Percentiles rank a stretch among this genome's conserved stretches.
These are phyloP conservation scores for Laburnicola sp. DNA, from an alignment of 2,329 filamentous ascomycete genomes.

Conservation along the genomic window DNA sequence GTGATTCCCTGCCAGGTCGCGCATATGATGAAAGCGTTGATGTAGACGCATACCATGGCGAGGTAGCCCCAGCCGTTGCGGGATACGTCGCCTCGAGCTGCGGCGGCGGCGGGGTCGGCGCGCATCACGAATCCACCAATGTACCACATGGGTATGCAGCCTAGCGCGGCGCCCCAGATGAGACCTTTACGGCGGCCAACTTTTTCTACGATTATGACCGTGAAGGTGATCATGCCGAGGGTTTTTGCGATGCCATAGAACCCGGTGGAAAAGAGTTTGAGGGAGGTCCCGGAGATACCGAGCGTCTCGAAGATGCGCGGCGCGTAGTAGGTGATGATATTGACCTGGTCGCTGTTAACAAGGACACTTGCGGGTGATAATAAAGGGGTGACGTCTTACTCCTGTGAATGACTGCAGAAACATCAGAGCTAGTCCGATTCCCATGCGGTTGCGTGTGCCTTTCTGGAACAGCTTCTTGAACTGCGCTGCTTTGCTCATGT, in stretches of 20 bases:
- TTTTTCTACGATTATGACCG: constrained; percentile 45
- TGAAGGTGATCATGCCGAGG: constrained; percentile 48
- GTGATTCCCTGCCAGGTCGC: constrained; percentile 50
- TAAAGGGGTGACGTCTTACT: too few relatives aligned
- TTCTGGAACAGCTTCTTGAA: constrained; percentile 46
- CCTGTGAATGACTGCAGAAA: constrained; percentile 44
- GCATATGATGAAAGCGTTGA: constrained; percentile 59
- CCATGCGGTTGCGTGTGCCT: constrained; percentile 45
- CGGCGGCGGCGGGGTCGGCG: constrained; percentile 53
- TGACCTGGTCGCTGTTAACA: constrained; percentile 27
- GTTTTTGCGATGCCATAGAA: constrained; percentile 53
- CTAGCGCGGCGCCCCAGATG: constrained; percentile 54
- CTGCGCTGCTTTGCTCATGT: constrained; percentile 32
- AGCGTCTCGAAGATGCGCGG: constrained; percentile 48
- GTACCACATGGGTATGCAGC: constrained; percentile 56
- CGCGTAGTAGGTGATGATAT: constrained; percentile 45
- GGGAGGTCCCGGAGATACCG: constrained; percentile 49
- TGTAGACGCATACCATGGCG: constrained; percentile 59
- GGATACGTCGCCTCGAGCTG: constrained; percentile 46
- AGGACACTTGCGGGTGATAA: too few relatives aligned
- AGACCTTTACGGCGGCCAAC: constrained; percentile 48
- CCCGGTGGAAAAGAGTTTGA: constrained; percentile 54
- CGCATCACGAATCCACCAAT: constrained; percentile 59
- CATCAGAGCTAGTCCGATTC: constrained; percentile 45
- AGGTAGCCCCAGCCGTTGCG: constrained; percentile 55